Percentiles rank a stretch among this genome's conserved stretches.
phyloP scores from a whole-genome alignment of 345 rosid genomes.

The Melaleuca alternifolia region DNA sequence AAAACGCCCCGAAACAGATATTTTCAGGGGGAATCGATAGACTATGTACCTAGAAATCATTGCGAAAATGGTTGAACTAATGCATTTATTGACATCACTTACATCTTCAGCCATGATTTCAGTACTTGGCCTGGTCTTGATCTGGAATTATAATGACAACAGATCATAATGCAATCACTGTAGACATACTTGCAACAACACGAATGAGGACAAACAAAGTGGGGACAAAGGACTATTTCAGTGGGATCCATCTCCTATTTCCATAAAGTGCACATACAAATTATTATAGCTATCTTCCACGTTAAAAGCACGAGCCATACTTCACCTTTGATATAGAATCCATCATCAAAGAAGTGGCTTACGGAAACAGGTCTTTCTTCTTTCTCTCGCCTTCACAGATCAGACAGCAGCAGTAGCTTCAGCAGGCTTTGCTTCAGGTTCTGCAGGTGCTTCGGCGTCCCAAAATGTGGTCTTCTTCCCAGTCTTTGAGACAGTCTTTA shows the following conservation, averaged over 20 bases:
- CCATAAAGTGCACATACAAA: neutral
- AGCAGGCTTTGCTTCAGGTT: slow-evolving; percentile 24
- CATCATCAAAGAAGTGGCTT: neutral
- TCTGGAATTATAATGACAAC: neutral
- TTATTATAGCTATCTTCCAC: neutral
- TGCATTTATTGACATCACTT: neutral
- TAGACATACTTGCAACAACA: neutral
- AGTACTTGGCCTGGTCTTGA: neutral
- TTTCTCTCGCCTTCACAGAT: neutral
- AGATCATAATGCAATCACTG: neutral
- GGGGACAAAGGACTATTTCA: neutral
- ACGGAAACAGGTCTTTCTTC: neutral
- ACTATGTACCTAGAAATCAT: too few relatives aligned
- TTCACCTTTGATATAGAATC: neutral
- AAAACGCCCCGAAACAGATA: too few relatives aligned
- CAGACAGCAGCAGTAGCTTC: slow-evolving; percentile 3
- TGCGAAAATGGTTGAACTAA: too few relatives aligned
- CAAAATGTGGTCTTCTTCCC: slow-evolving; percentile 81
- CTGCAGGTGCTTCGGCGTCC: slow-evolving; percentile 30
- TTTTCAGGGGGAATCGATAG: too few relatives aligned
- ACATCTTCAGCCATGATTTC: neutral
- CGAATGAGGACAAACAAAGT: neutral
- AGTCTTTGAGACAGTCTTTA: slow-evolving; percentile 70
- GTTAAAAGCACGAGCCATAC: neutral
- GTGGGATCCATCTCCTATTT: neutral